Evolutionary conservation across 2,329 filamentous ascomycete genomes (phyloP).

Genomic region (Monosporascus sp.): DNA sequence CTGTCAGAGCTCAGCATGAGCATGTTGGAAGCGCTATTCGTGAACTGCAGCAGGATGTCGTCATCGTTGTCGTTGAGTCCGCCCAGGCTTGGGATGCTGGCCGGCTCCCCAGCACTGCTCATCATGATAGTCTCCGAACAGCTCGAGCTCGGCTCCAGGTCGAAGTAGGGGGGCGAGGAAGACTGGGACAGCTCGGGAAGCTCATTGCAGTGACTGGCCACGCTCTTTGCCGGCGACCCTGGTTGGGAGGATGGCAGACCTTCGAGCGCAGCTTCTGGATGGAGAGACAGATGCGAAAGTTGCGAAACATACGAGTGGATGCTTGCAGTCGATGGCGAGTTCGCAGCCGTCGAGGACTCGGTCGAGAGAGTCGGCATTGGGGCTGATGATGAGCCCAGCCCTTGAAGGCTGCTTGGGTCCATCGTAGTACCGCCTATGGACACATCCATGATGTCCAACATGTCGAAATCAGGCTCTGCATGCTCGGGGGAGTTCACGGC

Average conservation of each 20-base stretch:
- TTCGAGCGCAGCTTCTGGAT: slow-evolving; percentile 36
- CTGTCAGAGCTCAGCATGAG: slow-evolving; percentile 36
- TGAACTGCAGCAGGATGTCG: slow-evolving; percentile 42
- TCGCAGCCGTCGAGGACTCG: slow-evolving; percentile 12
- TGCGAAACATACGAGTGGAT: slow-evolving; percentile 43
- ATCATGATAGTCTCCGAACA: slow-evolving; percentile 18
- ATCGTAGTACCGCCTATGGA: slow-evolving; percentile 31
- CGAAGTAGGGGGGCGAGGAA: slow-evolving; percentile 51
- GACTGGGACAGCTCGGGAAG: slow-evolving; percentile 57
- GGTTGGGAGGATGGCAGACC: slow-evolving; percentile 11
- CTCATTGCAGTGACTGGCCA: slow-evolving; percentile 48
- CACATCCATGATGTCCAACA: slow-evolving; percentile 44
- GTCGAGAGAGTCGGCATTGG: slow-evolving; percentile 31
- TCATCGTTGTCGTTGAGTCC: slow-evolving; percentile 33
- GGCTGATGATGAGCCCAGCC: slow-evolving; percentile 29
- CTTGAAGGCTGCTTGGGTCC: slow-evolving; percentile 31
- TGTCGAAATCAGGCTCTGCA: slow-evolving; percentile 32
- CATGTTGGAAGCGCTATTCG: slow-evolving; percentile 38
- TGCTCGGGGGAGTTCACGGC: slow-evolving; percentile 45
- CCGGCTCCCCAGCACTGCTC: slow-evolving; percentile 24
- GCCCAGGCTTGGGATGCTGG: slow-evolving; percentile 20
- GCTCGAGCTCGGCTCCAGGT: slow-evolving; percentile 35
- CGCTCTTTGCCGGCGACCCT: slow-evolving; percentile 34
- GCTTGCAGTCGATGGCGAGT: slow-evolving; percentile 2
- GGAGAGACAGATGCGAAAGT: slow-evolving; percentile 24